These are phyloP conservation scores for Fusarium armeniacum DNA, from an alignment of 2,329 filamentous ascomycete genomes.

Conservation along the genomic window DNA sequence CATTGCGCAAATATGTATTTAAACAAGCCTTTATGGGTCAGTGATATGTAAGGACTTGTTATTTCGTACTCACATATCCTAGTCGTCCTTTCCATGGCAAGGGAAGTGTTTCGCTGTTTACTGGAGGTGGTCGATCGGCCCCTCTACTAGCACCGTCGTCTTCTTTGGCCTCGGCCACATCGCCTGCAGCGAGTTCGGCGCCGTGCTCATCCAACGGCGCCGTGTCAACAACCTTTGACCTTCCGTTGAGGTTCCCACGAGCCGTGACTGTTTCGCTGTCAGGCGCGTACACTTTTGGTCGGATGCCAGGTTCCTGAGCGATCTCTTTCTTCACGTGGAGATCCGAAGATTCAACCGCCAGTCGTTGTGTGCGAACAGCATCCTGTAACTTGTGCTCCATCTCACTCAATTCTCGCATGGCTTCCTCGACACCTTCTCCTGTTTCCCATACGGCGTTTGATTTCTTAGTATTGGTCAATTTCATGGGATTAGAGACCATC, in stretches of 20 bases:
- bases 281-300: slow-evolving; percentile 25
- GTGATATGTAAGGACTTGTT: not conserved
- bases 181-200: slow-evolving; percentile 41
- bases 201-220: slow-evolving; percentile 44
- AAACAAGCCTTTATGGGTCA: slow-evolving; percentile 76
- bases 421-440: slow-evolving; percentile 54
- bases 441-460: slow-evolving; percentile 26
- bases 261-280: slow-evolving; percentile 12
- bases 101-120: slow-evolving; percentile 86
- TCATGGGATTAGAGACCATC: not conserved
- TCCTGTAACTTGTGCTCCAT: slow-evolving; percentile 64
- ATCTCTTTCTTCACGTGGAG: slow-evolving; percentile 32
- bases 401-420: slow-evolving; percentile 61
- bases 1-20: slow-evolving; percentile 88
- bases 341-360: slow-evolving; percentile 61
- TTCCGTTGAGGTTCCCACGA: not conserved
- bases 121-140: slow-evolving; percentile 74
- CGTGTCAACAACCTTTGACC: slow-evolving; percentile 18
- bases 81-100: slow-evolving; percentile 91
- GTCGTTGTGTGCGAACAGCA: slow-evolving; percentile 61
- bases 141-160: slow-evolving; percentile 55
- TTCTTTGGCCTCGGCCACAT: slow-evolving; percentile 38
- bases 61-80: slow-evolving; percentile 77
- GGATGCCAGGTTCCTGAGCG: not conserved
- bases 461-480: not conserved